Percentiles rank a stretch among this genome's conserved stretches.
phyloP scores from a whole-genome alignment of 495 filamentous ascomycete species.

The Aspergillus sclerotiicarbonarius region DNA sequence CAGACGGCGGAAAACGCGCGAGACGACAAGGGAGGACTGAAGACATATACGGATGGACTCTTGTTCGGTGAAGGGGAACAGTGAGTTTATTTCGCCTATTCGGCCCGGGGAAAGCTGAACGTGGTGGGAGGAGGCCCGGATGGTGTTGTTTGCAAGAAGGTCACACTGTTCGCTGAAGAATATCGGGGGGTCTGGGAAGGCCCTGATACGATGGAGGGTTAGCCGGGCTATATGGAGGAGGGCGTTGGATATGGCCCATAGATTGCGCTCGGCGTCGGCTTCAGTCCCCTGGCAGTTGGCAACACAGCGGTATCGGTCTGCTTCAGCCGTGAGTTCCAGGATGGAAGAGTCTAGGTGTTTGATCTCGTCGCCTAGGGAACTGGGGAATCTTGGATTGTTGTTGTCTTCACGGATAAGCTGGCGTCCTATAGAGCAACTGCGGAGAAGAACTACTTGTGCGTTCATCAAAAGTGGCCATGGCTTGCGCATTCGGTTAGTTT shows the following conservation, averaged over 20 bases:
- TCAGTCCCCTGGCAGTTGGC: constrained; percentile 6
- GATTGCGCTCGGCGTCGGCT: constrained; percentile 1
- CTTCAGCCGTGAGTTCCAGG: not conserved
- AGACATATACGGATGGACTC: constrained; percentile 9
- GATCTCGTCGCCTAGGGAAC: not conserved
- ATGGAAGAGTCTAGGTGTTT: constrained; percentile 1
- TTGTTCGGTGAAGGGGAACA: constrained; percentile 10
- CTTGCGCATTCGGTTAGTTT: not conserved
- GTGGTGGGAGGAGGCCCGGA: not conserved
- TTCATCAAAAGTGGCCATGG: constrained; percentile 10
- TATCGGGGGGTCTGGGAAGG: constrained; percentile 2
- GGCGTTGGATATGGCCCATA: constrained; percentile 4
- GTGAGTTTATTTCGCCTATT: not conserved
- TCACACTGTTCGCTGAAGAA: constrained; percentile 1
- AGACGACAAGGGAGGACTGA: constrained; percentile 2
- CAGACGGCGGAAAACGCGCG: constrained; percentile 8
- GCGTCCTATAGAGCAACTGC: not conserved
- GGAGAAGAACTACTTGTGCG: constrained; percentile 11
- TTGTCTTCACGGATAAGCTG: not conserved
- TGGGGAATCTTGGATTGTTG: not conserved
- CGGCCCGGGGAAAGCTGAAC: not conserved
- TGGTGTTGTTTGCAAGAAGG: not conserved
- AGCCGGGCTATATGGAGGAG: constrained; percentile 12
- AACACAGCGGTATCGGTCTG: not conserved
- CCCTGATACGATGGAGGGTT: constrained; percentile 1